These are phyloP conservation scores for Candida vartiovaarae DNA, from an alignment of 805 yeast genomes.

Conservation along the genomic window DNA sequence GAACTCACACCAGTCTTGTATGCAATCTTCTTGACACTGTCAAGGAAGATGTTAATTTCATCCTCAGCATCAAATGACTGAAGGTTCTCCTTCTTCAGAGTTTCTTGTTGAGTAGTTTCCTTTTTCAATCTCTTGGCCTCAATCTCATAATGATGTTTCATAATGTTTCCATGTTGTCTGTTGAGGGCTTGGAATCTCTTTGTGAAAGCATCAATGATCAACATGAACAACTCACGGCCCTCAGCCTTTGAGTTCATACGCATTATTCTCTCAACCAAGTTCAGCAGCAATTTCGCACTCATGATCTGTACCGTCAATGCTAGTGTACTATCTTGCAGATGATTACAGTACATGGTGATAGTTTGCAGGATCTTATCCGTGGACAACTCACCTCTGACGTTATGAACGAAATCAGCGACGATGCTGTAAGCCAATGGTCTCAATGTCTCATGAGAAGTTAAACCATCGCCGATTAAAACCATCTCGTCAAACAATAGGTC, in stretches of 20 bases:
- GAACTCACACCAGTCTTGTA: not conserved
- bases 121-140: constrained; percentile 37
- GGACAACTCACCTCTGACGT: constrained; percentile 76
- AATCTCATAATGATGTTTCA: constrained; percentile 51
- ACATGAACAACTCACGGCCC: constrained; percentile 67
- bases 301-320: constrained; percentile 90
- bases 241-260: constrained; percentile 76
- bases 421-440: constrained; percentile 92
- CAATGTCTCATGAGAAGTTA: constrained; percentile 83
- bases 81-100: constrained; percentile 23
- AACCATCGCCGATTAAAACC: constrained; percentile 85
- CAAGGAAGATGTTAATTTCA: constrained; percentile 26
- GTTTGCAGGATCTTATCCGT: constrained; percentile 84
- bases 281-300: constrained; percentile 87
- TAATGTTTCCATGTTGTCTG: constrained; percentile 58
- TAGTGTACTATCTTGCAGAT: constrained; percentile 72
- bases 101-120: constrained; percentile 33
- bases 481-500: constrained; percentile 81
- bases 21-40: constrained; percentile 15
- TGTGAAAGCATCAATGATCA: constrained; percentile 82
- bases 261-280: constrained; percentile 82
- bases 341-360: constrained; percentile 71
- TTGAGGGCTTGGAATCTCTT: constrained; percentile 74
- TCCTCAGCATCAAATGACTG: constrained; percentile 32
- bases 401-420: constrained; percentile 93